Evolutionary conservation across 495 filamentous ascomycete genomes (phyloP).

Genomic region (Usnea hakonensis): DNA sequence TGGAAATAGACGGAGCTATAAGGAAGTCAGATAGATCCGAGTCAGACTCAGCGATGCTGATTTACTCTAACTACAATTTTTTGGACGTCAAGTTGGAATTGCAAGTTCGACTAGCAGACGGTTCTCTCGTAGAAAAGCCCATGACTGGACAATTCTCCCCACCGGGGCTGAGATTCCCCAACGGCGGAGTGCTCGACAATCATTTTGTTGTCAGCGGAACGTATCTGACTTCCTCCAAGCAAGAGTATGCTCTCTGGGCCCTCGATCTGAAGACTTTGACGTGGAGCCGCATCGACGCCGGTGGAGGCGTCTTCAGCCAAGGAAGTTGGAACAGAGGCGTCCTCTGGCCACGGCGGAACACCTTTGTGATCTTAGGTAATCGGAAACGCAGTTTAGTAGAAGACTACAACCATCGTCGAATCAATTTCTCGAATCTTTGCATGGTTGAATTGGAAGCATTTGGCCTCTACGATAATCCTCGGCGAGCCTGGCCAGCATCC

Average conservation of each 20-base stretch:
- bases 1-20: constrained; percentile 31
- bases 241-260: constrained; percentile 97
- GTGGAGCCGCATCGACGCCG: constrained; percentile 93
- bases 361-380: constrained; percentile 91
- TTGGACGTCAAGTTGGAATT: constrained; percentile 92
- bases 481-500: constrained; percentile 65
- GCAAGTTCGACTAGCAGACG: constrained; percentile 78
- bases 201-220: constrained; percentile 97
- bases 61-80: constrained; percentile 99
- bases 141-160: constrained; percentile 85
- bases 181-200: constrained; percentile 85
- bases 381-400: constrained; percentile 90
- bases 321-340: constrained; percentile 96
- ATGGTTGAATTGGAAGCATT: constrained; percentile 96
- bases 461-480: constrained; percentile 90
- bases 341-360: constrained; percentile 84
- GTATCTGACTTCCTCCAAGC: constrained; percentile 92
- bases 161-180: constrained; percentile 88
- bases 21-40: constrained; percentile 39
- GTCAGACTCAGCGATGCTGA: constrained; percentile 77
- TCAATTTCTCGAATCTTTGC: constrained; percentile 94
- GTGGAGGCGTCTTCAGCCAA: constrained; percentile 86
- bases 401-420: constrained; percentile 94
- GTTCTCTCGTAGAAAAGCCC: constrained; percentile 72
- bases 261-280: constrained; percentile 78